Conservation (phyloP, 2,329 filamentous ascomycete species). For the Aspergillus uvarum region DNA sequence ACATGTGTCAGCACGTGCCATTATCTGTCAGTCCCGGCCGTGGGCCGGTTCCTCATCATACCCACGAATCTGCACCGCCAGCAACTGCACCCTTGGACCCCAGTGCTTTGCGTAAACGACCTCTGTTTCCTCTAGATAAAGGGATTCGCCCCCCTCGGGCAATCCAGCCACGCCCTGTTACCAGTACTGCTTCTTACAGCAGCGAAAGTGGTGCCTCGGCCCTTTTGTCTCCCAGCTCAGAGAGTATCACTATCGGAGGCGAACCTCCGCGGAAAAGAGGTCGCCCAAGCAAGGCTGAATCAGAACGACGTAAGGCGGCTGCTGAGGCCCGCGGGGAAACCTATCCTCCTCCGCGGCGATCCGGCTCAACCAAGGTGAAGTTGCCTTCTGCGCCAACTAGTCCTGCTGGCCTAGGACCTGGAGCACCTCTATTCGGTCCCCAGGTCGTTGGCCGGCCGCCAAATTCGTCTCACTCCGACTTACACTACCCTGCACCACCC, state of each 20-base stretch:
- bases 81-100: slow-evolving; percentile 26
- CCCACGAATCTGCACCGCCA: slow-evolving; percentile 23
- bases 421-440: slow-evolving; percentile 20
- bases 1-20: slow-evolving; percentile 34
- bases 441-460: slow-evolving; percentile 17
- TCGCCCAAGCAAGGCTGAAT: slow-evolving; percentile 45
- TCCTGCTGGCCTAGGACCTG: slow-evolving; percentile 26
- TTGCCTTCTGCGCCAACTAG: slow-evolving; percentile 32
- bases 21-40: slow-evolving; percentile 18
- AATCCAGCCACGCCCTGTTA: slow-evolving; percentile 42
- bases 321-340: slow-evolving; percentile 41
- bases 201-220: slow-evolving; percentile 36
- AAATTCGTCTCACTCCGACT: slow-evolving; percentile 19
- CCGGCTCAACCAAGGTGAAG: slow-evolving; percentile 28
- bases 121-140: slow-evolving; percentile 33
- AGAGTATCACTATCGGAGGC: slow-evolving; percentile 23
- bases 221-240: slow-evolving; percentile 37
- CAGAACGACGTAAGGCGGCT: slow-evolving; percentile 38
- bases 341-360: slow-evolving; percentile 37
- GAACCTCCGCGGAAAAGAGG: slow-evolving; percentile 44
- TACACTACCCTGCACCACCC: slow-evolving; percentile 22
- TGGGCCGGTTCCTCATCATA: slow-evolving; percentile 21
- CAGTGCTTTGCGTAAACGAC: slow-evolving; percentile 31
- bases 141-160: slow-evolving; percentile 32
- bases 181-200: slow-evolving; percentile 34